These are phyloP conservation scores for Diddensiella santjacobensis DNA, from an alignment of 805 yeast genomes.

Conservation along the genomic window DNA sequence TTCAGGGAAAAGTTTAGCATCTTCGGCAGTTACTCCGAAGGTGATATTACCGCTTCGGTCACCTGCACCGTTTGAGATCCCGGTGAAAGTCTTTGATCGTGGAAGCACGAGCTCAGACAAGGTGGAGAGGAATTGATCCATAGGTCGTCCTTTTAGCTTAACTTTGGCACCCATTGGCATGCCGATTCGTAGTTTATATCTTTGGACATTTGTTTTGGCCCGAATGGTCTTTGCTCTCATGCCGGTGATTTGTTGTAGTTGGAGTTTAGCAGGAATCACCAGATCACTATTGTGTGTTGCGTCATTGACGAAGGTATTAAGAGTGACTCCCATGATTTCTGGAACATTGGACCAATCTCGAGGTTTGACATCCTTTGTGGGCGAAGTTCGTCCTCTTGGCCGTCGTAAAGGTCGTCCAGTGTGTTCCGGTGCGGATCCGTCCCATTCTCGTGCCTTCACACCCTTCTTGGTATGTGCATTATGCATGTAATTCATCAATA, in stretches of 20 bases:
- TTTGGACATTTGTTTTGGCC: conserved; percentile 74
- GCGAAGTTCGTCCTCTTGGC: conserved; percentile 71
- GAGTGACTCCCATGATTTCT: conserved; percentile 55
- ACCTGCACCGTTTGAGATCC: conserved; percentile 72
- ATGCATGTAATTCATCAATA: conserved; percentile 75
- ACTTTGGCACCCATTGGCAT: conserved; percentile 89
- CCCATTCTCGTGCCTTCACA: conserved; percentile 77
- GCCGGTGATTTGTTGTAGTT: conserved; percentile 92
- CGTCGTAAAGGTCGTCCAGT: conserved; percentile 72
- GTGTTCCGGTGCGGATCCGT: conserved; percentile 82
- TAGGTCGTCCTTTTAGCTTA: conserved; percentile 69
- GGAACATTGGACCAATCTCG: conserved; percentile 72
- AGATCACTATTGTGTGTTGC: conserved; percentile 61
- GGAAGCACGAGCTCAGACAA: conserved; percentile 91
- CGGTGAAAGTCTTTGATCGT: conserved; percentile 80
- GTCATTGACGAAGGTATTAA: conserved; percentile 71
- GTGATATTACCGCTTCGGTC: conserved; percentile 82
- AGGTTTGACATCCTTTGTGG: conserved; percentile 69
- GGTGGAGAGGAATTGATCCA: conserved; percentile 81
- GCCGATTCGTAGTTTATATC: conserved; percentile 85
- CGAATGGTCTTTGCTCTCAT: conserved; percentile 69
- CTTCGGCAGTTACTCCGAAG: conserved; percentile 75
- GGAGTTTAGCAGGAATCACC: conserved; percentile 71
- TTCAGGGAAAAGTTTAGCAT: conserved; percentile 85
- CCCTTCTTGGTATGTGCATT: conserved; percentile 54